Conservation (phyloP, 2,329 filamentous ascomycete species). For the Paecilomyces niveus region DNA sequence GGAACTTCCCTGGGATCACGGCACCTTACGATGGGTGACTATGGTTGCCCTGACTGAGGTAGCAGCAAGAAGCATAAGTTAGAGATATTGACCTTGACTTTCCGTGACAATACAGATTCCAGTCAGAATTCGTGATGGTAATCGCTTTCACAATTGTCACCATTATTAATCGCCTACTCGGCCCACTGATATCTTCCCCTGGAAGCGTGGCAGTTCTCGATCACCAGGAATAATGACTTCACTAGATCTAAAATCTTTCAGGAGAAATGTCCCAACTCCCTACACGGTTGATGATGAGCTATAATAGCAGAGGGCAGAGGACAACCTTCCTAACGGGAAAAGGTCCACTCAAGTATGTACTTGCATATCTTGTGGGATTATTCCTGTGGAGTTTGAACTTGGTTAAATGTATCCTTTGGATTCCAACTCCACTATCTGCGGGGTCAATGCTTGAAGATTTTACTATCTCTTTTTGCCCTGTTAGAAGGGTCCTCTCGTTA, state of each 20-base stretch:
- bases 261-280: neutral
- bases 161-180: neutral
- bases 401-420: neutral
- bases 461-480: neutral
- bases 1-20: neutral
- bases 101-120: neutral
- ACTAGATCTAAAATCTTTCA: neutral
- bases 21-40: neutral
- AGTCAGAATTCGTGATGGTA: neutral
- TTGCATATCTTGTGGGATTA: neutral
- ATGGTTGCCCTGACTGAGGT: neutral
- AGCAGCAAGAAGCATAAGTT: neutral
- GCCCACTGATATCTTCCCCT: neutral
- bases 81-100: neutral
- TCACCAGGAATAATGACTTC: neutral
- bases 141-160: neutral
- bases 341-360: neutral
- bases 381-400: neutral
- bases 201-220: neutral
- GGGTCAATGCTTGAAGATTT: neutral
- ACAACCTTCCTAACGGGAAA: neutral
- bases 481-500: neutral
- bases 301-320: neutral
- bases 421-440: neutral
- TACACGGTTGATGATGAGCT: neutral